phyloP scores from a whole-genome alignment of 2,329 filamentous ascomycete genomes.

The Colletotrichum orchidophilum region DNA sequence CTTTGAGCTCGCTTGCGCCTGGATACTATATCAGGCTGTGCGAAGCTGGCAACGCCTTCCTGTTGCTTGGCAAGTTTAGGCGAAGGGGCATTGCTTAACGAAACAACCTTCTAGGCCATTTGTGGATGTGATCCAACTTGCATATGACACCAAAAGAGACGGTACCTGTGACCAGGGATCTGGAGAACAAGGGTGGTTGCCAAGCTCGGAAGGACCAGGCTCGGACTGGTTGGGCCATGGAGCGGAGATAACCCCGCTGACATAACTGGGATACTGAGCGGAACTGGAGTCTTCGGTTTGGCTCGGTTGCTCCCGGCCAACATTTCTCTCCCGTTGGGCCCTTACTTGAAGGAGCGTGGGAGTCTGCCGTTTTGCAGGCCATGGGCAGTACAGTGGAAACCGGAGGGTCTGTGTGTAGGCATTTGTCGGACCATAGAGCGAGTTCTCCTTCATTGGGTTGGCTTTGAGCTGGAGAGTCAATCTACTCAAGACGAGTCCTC shows the following conservation, averaged over 20 bases:
- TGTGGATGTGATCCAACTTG: not conserved
- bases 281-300: not conserved
- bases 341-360: not conserved
- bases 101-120: not conserved
- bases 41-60: not conserved
- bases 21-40: not conserved
- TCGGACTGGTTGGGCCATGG: conserved; percentile 1
- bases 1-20: not conserved
- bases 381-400: not conserved
- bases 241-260: conserved; percentile 9
- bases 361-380: not conserved
- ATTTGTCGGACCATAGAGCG: not conserved
- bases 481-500: not conserved
- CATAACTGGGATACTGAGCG: conserved; percentile 12
- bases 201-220: not conserved
- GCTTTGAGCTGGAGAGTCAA: not conserved
- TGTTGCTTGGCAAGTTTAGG: not conserved
- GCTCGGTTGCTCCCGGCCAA: conserved; percentile 23
- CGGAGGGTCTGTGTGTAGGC: not conserved
- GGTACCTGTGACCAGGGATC: conserved; percentile 20
- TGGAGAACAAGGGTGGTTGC: conserved; percentile 12
- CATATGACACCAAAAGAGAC: not conserved
- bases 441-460: not conserved
- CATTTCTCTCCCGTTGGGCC: not conserved
- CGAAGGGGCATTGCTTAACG: not conserved